Evolutionary conservation across 2,329 filamentous ascomycete genomes (phyloP).

Genomic region (Colletotrichum abscissum): DNA sequence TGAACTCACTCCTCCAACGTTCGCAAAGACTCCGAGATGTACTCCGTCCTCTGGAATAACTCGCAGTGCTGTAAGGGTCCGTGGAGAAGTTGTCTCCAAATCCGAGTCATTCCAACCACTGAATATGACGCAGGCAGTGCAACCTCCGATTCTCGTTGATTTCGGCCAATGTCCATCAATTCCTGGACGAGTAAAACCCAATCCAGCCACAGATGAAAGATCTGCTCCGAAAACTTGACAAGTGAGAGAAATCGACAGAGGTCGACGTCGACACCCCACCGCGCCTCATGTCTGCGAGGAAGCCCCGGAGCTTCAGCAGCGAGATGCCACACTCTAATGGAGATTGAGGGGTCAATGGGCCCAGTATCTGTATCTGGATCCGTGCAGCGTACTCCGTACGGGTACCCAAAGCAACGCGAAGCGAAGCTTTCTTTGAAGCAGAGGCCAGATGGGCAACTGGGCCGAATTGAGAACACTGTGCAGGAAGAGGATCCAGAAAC

Average conservation of each 20-base stretch:
- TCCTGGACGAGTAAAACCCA: slow-evolving; percentile 14
- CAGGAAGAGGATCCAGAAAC: slow-evolving; percentile 28
- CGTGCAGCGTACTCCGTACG: not conserved
- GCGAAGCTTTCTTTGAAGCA: slow-evolving; percentile 14
- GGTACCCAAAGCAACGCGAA: not conserved
- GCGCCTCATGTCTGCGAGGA: slow-evolving; percentile 1
- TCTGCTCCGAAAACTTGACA: slow-evolving; percentile 3
- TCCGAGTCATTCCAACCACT: slow-evolving; percentile 27
- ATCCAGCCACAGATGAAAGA: slow-evolving; percentile 17
- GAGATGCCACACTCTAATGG: slow-evolving; percentile 4
- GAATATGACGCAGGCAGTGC: slow-evolving; percentile 29
- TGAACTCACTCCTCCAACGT: not conserved
- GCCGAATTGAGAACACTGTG: slow-evolving; percentile 14
- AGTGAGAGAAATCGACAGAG: slow-evolving; percentile 6
- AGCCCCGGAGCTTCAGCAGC: not conserved
- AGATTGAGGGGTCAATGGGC: slow-evolving; percentile 8
- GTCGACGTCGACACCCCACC: slow-evolving; percentile 13
- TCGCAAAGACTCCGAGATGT: slow-evolving; percentile 25
- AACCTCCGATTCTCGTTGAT: slow-evolving; percentile 1
- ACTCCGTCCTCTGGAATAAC: not conserved
- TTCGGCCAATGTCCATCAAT: slow-evolving; percentile 26
- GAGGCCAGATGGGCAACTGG: slow-evolving; percentile 12
- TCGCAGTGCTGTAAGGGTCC: not conserved
- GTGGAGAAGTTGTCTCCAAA: slow-evolving; percentile 12
- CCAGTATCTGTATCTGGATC: not conserved